Base-by-base conservation (phyloP, 2,329 filamentous ascomycete genomes). In the Microdochium trichocladiopsis region DNA sequence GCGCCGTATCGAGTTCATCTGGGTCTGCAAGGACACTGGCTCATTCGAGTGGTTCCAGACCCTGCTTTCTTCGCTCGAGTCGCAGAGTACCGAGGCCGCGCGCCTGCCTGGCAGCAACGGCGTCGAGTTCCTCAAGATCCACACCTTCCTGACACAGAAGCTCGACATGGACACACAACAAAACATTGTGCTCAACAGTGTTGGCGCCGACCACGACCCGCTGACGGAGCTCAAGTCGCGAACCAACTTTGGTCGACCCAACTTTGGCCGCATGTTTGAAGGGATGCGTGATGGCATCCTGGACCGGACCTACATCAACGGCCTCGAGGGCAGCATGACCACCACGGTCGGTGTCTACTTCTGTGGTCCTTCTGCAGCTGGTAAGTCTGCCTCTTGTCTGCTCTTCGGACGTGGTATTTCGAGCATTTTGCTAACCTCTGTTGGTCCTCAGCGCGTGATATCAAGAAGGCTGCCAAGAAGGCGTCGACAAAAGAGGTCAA, bases 21-120 rank as follows among this genome's bases (percentile, higher is more conserved):
- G 94, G 94, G 87, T 97, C 50, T 96, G 93, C 80, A 94, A 89
- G 69, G 92, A 96, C 65, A 96, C 92, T 0, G 88, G 83, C 31
- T 96, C 92, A 0, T 99, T 99, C 64, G 94, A 97, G 72, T 99
- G 94, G 94, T 97, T 99, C 77, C 94, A 99, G 68, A 91, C 88
- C 1, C 83, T 99, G 1, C 81, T 99, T 16, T 89, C 88, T 1
- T 95, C 90, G 0, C 86, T 99, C 22, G 94, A 99, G 71, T 79
- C 85, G 33, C 94, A 99, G 67, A 92, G 87, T 49, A 78, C 82
- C 54, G 80, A 85, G 61, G 84, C 83, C 4, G 84, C 86, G 43
- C 82, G 80, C 50, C 76, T 86, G 45, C 82, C 84, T 28, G 86
- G 84, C 52, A 83, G 83, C 59, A 82, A 84, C 47, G 82, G 82